A percentile compares a stretch with the other conserved stretches of the same genome.
Conservation (phyloP, 129 eudicot genomes). For the Helichrysum umbraculigerum region DNA sequence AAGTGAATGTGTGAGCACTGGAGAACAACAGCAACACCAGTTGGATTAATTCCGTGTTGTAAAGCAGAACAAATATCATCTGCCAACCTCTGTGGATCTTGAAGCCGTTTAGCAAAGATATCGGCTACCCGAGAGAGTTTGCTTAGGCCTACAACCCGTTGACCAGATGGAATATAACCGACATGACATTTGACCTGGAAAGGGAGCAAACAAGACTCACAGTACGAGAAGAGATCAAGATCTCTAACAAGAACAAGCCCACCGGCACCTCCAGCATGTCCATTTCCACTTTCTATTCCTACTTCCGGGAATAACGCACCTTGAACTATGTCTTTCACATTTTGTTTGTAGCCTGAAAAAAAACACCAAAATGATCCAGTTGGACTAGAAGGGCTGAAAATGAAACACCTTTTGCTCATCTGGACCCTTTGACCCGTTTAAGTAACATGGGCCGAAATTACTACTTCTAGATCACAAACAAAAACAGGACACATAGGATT, state of each 20-base stretch:
- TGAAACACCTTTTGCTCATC: neutral
- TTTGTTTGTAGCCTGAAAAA: slow-evolving; percentile 68
- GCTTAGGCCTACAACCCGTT: slow-evolving; percentile 90
- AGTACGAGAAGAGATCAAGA: slow-evolving; percentile 80
- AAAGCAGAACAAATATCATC: slow-evolving; percentile 73
- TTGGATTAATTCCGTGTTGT: slow-evolving; percentile 73
- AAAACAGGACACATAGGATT: too few species aligned
- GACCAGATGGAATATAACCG: slow-evolving; percentile 89
- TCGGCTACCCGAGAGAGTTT: slow-evolving; percentile 93
- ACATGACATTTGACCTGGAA: slow-evolving; percentile 91
- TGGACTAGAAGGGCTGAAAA: neutral
- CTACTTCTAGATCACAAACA: too few species aligned
- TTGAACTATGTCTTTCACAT: slow-evolving; percentile 79
- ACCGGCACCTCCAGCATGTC: slow-evolving; percentile 90
- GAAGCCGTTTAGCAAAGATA: slow-evolving; percentile 83
- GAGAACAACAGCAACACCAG: slow-evolving; percentile 80
- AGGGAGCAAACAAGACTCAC: slow-evolving; percentile 93
- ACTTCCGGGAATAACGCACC: slow-evolving; percentile 94
- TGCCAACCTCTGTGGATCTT: slow-evolving; percentile 86
- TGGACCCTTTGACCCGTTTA: neutral
- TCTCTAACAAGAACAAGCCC: slow-evolving; percentile 95
- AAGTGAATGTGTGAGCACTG: slow-evolving; percentile 79
- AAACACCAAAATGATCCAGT: neutral
- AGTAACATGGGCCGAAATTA: neutral
- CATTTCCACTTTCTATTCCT: slow-evolving; percentile 71